These are phyloP conservation scores for Margaritispora aquatica DNA, from an alignment of 495 filamentous ascomycete species.

Conservation along the genomic window DNA sequence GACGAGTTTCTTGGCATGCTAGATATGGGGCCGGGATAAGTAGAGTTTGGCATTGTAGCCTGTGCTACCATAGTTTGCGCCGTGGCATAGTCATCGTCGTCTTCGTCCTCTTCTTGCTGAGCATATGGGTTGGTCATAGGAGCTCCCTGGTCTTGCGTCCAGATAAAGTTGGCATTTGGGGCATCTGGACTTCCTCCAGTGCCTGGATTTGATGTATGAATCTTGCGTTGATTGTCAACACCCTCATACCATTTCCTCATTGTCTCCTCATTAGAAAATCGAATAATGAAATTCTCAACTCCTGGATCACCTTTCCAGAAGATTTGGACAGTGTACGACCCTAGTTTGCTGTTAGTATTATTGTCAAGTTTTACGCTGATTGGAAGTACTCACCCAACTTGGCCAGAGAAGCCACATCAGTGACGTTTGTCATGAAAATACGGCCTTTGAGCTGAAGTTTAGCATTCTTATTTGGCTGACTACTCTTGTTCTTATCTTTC, in stretches of 20 bases:
- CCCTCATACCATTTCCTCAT: slow-evolving; percentile 85
- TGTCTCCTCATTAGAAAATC: slow-evolving; percentile 79
- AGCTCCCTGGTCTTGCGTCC: slow-evolving; percentile 58
- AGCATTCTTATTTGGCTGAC: slow-evolving; percentile 59
- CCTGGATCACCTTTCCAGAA: slow-evolving; percentile 98
- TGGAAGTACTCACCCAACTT: slow-evolving; percentile 62
- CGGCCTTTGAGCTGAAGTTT: slow-evolving; percentile 91
- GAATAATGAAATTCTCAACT: slow-evolving; percentile 93
- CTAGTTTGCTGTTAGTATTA: slow-evolving; percentile 40
- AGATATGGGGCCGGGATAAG: slow-evolving; percentile 11
- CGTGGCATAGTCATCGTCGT: slow-evolving; percentile 43
- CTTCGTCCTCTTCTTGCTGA: slow-evolving; percentile 73
- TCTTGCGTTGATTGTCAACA: slow-evolving; percentile 53
- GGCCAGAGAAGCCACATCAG: slow-evolving; percentile 75
- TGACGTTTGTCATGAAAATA: slow-evolving; percentile 99
- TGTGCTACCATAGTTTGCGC: background rate
- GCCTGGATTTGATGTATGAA: slow-evolving; percentile 26
- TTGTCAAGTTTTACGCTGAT: background rate
- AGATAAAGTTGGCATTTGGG: slow-evolving; percentile 59
- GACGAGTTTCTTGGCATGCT: slow-evolving; percentile 71
- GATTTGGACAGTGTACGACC: slow-evolving; percentile 90
- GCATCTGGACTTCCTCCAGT: slow-evolving; percentile 29
- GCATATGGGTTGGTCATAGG: slow-evolving; percentile 71
- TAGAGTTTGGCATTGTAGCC: slow-evolving; percentile 8
- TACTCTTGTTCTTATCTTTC: slow-evolving; percentile 66